A percentile compares a stretch with the other conserved stretches of the same genome.
phyloP scores from a whole-genome alignment of 805 yeast species.

The Candida sonorensis region DNA sequence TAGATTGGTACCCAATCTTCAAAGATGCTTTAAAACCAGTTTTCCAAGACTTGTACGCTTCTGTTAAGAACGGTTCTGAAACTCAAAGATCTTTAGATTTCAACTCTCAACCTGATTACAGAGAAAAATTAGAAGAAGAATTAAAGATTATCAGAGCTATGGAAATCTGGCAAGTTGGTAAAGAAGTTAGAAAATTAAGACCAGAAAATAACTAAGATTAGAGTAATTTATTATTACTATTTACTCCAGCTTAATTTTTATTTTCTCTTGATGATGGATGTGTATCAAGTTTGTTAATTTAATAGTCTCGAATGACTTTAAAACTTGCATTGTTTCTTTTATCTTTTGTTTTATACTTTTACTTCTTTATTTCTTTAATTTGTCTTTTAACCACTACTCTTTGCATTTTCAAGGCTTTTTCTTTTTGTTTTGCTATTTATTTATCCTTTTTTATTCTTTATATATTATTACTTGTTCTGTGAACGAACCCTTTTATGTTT shows the following conservation, averaged over 20 bases:
- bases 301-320: conserved; percentile 14
- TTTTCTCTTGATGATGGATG: too few relatives aligned
- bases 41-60: conserved; percentile 90
- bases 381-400: too few relatives aligned
- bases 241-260: not conserved
- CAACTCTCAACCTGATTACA: conserved; percentile 97
- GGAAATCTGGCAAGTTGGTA: conserved; percentile 99
- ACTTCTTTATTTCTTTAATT: too few relatives aligned
- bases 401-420: too few relatives aligned
- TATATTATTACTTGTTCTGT: too few relatives aligned
- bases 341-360: too few relatives aligned
- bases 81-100: conserved; percentile 97
- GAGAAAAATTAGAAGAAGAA: conserved; percentile 92
- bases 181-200: conserved; percentile 99
- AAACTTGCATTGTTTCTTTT: too few relatives aligned
- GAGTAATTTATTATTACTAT: not conserved
- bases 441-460: too few relatives aligned
- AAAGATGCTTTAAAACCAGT: conserved; percentile 98
- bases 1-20: conserved; percentile 99
- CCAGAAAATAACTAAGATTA: conserved; percentile 87
- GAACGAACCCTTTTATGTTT: too few relatives aligned
- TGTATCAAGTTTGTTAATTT: too few relatives aligned
- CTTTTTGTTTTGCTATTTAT: too few relatives aligned
- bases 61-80: conserved; percentile 94
- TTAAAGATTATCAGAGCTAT: conserved; percentile 87